phyloP scores from a whole-genome alignment of 169 alveolate species.

The Condylostoma magnum region DNA sequence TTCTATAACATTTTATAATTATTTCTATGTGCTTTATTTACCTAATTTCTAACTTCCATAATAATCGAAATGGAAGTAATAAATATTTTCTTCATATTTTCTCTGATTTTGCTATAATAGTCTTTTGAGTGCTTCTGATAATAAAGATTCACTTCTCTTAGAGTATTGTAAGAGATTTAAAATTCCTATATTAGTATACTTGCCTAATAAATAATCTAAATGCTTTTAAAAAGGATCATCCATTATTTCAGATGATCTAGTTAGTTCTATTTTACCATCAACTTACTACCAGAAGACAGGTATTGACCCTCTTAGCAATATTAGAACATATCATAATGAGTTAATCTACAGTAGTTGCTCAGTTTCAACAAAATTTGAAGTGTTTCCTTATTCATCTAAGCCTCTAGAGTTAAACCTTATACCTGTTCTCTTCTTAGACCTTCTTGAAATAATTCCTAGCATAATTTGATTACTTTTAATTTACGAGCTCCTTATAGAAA shows the following conservation, averaged over 20 bases:
- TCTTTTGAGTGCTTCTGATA: too few relatives aligned
- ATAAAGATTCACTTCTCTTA: conserved; percentile 31
- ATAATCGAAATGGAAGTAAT: conserved; percentile 20
- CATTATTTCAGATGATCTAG: conserved; percentile 42
- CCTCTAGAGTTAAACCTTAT: conserved; percentile 75
- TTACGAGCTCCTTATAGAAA: conserved; percentile 30
- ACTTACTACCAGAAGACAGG: conserved; percentile 97
- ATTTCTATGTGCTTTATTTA: conserved; percentile 26
- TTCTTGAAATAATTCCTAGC: conserved; percentile 21
- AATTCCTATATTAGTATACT: conserved; percentile 38
- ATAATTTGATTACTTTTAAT: conserved; percentile 20
- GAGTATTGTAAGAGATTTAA: conserved; percentile 38
- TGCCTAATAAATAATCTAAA: conserved; percentile 34
- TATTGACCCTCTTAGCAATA: conserved; percentile 94
- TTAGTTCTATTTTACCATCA: conserved; percentile 68
- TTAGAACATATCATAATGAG: conserved; percentile 57
- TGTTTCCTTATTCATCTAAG: conserved; percentile 67
- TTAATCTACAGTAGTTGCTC: conserved; percentile 68
- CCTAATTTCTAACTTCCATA: conserved; percentile 31
- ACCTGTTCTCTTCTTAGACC: conserved; percentile 38
- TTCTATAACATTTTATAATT: conserved; percentile 14
- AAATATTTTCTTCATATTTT: too few relatives aligned
- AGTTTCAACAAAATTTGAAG: conserved; percentile 72
- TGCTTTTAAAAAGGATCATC: conserved; percentile 33
- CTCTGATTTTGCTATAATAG: too few relatives aligned